These are phyloP conservation scores for Ramaria sp. DNA, from an alignment of 768 basidiomycete genomes.

Conservation along the genomic window DNA sequence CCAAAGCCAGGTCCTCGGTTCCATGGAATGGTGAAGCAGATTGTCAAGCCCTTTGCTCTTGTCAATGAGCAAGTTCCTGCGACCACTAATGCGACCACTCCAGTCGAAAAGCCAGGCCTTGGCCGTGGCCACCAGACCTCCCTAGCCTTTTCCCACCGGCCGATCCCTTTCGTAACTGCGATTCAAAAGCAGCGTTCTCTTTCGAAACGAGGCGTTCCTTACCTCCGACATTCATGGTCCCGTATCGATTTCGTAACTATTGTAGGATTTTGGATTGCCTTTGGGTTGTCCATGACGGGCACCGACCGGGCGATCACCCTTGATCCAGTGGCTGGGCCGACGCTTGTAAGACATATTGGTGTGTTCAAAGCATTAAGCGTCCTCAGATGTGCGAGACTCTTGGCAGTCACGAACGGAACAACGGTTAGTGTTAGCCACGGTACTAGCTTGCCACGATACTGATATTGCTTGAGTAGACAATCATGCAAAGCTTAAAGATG, in stretches of 20 bases:
- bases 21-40: conserved; percentile 2
- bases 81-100: background rate
- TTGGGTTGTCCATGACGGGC: conserved; percentile 57
- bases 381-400: conserved; percentile 66
- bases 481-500: conserved; percentile 85
- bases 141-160: background rate
- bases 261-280: conserved; percentile 77
- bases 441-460: background rate
- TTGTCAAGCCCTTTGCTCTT: conserved; percentile 8
- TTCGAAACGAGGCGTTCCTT: conserved; percentile 54
- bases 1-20: background rate
- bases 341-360: conserved; percentile 52
- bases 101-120: background rate
- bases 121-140: background rate
- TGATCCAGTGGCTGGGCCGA: background rate
- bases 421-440: conserved; percentile 41
- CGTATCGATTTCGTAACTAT: conserved; percentile 85
- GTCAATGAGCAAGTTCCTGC: background rate
- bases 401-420: conserved; percentile 87
- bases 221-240: conserved; percentile 87
- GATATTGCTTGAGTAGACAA: conserved; percentile 37
- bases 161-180: conserved; percentile 4
- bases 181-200: conserved; percentile 7
- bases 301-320: conserved; percentile 44
- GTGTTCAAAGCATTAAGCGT: conserved; percentile 85